phyloP scores from a whole-genome alignment of 2,329 filamentous ascomycete genomes.

The Chrysosporium queenslandicum region DNA sequence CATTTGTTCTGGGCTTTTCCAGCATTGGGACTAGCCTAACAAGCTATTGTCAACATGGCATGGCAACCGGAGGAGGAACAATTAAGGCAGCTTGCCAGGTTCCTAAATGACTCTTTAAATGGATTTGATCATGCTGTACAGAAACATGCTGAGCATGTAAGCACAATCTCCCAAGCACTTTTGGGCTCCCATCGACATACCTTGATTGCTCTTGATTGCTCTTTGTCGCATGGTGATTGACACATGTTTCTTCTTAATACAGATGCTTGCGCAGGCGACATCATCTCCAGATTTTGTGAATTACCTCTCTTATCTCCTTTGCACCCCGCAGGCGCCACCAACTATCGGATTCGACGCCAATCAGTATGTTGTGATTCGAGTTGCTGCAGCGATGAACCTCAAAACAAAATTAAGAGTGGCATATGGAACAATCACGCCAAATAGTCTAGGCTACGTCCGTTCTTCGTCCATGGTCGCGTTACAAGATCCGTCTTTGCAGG shows the following conservation, averaged over 20 bases:
- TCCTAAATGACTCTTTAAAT: constrained; percentile 84
- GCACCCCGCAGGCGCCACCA: constrained; percentile 53
- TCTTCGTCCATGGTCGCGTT: constrained; percentile 67
- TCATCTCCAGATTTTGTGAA: constrained; percentile 89
- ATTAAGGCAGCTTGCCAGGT: constrained; percentile 78
- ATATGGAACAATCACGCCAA: constrained; percentile 65
- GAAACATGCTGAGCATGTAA: constrained; percentile 80
- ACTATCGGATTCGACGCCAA: constrained; percentile 45
- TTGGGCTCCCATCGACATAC: too few relatives aligned
- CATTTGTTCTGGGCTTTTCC: not conserved
- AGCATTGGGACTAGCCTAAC: not conserved
- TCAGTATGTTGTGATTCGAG: constrained; percentile 67
- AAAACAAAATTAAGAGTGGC: constrained; percentile 80
- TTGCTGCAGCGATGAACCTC: constrained; percentile 83
- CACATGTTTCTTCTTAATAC: constrained; percentile 3
- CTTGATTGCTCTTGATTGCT: not conserved
- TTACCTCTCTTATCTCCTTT: constrained; percentile 87
- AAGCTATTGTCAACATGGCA: constrained; percentile 51
- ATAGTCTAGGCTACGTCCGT: constrained; percentile 67
- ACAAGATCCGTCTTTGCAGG: constrained; percentile 69
- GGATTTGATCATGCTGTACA: constrained; percentile 68
- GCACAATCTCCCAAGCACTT: constrained; percentile 36
- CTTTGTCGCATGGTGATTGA: not conserved
- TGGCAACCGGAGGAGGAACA: constrained; percentile 88
- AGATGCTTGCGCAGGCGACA: constrained; percentile 93